phyloP scores from a whole-genome alignment of 2,329 filamentous ascomycete genomes.

The Arthrinium phaeospermum region DNA sequence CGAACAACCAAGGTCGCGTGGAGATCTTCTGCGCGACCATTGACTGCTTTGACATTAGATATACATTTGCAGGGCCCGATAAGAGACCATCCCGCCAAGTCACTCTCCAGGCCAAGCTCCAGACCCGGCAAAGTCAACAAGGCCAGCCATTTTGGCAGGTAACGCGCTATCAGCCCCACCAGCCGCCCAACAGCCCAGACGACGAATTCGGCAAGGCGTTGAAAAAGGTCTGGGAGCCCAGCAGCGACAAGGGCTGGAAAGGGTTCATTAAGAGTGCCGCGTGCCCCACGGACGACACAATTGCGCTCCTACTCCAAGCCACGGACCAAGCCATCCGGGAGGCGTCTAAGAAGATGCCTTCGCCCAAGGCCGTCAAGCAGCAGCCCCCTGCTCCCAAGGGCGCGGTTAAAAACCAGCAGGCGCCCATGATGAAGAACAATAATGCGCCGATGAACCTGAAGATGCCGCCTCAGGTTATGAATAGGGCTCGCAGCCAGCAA shows the following conservation, averaged over 20 bases:
- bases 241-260: conserved; percentile 34
- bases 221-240: conserved; percentile 36
- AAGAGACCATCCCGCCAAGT: conserved; percentile 44
- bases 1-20: conserved; percentile 52
- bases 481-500: conserved; percentile 16
- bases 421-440: not conserved
- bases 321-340: conserved; percentile 51
- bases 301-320: conserved; percentile 51
- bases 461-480: conserved; percentile 20
- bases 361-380: conserved; percentile 35
- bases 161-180: conserved; percentile 31
- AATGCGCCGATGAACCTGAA: conserved; percentile 19
- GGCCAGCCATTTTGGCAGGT: conserved; percentile 59
- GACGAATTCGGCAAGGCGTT: conserved; percentile 37
- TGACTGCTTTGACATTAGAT: conserved; percentile 64
- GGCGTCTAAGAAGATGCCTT: conserved; percentile 23
- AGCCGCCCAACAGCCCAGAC: not conserved
- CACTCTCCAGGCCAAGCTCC: conserved; percentile 59
- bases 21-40: conserved; percentile 59
- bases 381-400: conserved; percentile 27
- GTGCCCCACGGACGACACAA: conserved; percentile 45
- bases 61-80: conserved; percentile 45
- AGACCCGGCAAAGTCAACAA: conserved; percentile 40
- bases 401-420: conserved; percentile 13
- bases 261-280: conserved; percentile 48